Evolutionary conservation across 2,329 filamentous ascomycete species (phyloP).

Genomic region (Cadophora gregata): DNA sequence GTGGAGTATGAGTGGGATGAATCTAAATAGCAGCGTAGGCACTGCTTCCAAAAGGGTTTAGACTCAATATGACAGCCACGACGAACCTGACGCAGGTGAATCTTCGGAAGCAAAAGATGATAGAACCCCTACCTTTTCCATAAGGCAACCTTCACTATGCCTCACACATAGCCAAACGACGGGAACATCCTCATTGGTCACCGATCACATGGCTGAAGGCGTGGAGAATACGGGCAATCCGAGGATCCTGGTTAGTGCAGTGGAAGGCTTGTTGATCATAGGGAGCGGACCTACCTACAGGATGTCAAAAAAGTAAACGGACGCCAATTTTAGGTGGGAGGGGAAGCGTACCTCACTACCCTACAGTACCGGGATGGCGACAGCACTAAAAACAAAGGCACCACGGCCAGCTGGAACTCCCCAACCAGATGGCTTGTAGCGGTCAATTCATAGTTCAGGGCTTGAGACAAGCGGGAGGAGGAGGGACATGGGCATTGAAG

Average conservation of each 20-base stretch:
- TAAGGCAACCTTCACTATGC: constrained; percentile 34
- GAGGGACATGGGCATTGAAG: not conserved
- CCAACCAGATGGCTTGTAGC: not conserved
- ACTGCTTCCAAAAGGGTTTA: constrained; percentile 40
- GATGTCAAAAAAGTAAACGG: constrained; percentile 4
- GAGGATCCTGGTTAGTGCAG: constrained; percentile 32
- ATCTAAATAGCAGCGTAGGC: constrained; percentile 30
- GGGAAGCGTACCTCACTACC: not conserved
- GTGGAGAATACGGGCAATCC: constrained; percentile 34
- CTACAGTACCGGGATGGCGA: constrained; percentile 3
- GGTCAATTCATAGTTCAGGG: constrained; percentile 1
- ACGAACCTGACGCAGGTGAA: constrained; percentile 36
- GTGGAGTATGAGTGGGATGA: constrained; percentile 24
- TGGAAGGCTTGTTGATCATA: constrained; percentile 14
- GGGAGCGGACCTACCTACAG: not conserved
- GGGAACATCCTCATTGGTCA: constrained; percentile 28
- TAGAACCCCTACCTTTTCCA: constrained; percentile 18
- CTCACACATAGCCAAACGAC: constrained; percentile 23
- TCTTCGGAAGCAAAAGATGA: constrained; percentile 24
- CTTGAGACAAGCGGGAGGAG: not conserved
- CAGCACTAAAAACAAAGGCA: not conserved
- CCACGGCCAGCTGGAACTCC: not conserved
- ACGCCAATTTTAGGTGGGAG: constrained; percentile 29
- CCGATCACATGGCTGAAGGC: constrained; percentile 23
- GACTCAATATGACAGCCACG: constrained; percentile 31